A percentile compares a stretch with the other conserved stretches of the same genome.
Evolutionary conservation across 768 basidiomycete species (phyloP).

Genomic region (Lactarius vividus): DNA sequence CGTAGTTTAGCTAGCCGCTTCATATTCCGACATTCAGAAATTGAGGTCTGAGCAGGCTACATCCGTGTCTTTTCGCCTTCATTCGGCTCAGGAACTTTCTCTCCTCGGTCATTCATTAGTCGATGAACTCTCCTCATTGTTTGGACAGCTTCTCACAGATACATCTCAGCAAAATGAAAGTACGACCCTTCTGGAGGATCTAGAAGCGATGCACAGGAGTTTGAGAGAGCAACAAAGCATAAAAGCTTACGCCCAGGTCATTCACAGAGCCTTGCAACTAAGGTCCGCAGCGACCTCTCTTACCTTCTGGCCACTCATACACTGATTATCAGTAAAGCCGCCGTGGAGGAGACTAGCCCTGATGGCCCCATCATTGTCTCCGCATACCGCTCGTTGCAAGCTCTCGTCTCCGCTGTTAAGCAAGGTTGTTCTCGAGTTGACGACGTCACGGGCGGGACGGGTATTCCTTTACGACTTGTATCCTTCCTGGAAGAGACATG

Average conservation of each 20-base stretch:
- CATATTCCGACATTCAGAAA: conserved; percentile 45
- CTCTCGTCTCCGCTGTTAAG: conserved; percentile 53
- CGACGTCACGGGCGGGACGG: conserved; percentile 41
- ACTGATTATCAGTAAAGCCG: conserved; percentile 47
- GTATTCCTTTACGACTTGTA: conserved; percentile 54
- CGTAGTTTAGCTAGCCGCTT: conserved; percentile 58
- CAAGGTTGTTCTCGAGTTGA: conserved; percentile 46
- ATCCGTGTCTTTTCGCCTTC: conserved; percentile 48
- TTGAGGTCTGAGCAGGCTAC: conserved; percentile 50
- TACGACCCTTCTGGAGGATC: conserved; percentile 73
- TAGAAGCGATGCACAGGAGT: conserved; percentile 75
- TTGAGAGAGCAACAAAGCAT: conserved; percentile 76
- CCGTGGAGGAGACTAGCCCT: conserved; percentile 51
- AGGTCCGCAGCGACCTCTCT: conserved; percentile 48
- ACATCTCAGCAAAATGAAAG: conserved; percentile 45
- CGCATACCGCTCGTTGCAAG: conserved; percentile 58
- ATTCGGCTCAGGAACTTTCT: conserved; percentile 69
- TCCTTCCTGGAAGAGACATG: conserved; percentile 59
- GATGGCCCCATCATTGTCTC: conserved; percentile 44
- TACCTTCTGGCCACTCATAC: conserved; percentile 3
- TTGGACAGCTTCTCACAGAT: conserved; percentile 60
- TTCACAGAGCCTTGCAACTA: conserved; percentile 65
- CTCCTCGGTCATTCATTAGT: conserved; percentile 72
- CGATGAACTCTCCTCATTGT: conserved; percentile 72
- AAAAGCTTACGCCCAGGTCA: conserved; percentile 69